Base-by-base conservation (phyloP, 208 protist species). In the Crithidia brevicula region DNA sequence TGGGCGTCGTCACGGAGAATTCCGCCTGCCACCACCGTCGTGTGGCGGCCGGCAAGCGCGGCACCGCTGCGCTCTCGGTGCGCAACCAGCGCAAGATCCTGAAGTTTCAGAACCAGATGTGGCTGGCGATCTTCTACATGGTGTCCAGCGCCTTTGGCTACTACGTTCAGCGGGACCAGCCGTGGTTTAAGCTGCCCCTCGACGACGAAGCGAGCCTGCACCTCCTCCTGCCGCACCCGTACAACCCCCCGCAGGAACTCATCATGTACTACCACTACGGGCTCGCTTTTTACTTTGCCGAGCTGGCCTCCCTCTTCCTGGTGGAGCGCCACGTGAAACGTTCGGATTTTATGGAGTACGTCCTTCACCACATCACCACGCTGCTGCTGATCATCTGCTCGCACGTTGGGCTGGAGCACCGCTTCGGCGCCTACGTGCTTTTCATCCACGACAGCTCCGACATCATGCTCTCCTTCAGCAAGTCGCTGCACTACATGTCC, bases 31-130 rank as follows among this genome's bases (percentile, higher is more conserved):
- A 74, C 49, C 51, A 43, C 28, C 61, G 51, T 34, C 66, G 74
- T 30, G 18, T 69, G 27, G 72, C 71, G 5, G 51, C 62, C 22
- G 72, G 70, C 27, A 66, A 51, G 33, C 70, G 63, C 20, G 77
- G 69, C 40, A 80, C 59, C 47, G 62, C 27, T 23, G 67, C 67
- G 51, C 67, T 81, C 47, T 82, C 82, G 11, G 49, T 6, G 30
- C 53, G 30, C 15, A 79, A 77, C 45, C 74, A 74, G 38, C 50
- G 70, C 18, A 81, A 81, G 30, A 58, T 90, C 40, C 58, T 77
- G 27, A 93, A 91, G 68, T 93, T 93, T 52, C 80, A 89, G 59
- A 88, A 87, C 45, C 88, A 93, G 59, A 13, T 84, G n/a, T 93
- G 84, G 88, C 74, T 93, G 16, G 46, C 75, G 34, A 20, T 81